Base-by-base conservation (phyloP, 148 eudicot genomes). In the Hydrangea macrophylla region DNA sequence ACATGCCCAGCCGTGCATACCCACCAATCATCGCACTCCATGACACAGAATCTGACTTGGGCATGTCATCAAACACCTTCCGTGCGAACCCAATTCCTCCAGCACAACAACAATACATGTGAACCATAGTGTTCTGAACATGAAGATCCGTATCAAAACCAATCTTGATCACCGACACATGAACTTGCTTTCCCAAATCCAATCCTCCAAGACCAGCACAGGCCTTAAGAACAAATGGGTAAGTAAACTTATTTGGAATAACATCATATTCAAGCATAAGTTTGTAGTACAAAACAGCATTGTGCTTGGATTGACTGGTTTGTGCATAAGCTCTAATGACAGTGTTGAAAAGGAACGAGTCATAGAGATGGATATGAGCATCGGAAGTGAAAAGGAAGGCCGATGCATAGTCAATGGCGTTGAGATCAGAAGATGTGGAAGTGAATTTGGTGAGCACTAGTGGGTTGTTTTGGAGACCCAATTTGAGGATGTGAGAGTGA, bases 11-110 rank as follows among this genome's bases (percentile, higher is more conserved):
- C 64, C 83, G 79, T 33, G 78, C 78, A 60, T 75, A 83, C 68
- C 80, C 89, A 40, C 89, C 85, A 61, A 90, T 83, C 86, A 88
- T 68, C 50, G 79, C 84, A 51, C 86, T 85, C 90, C 86, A 81
- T 0, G 79, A 64, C 13, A 88, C 85, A 0, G 82, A 67, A 71
- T 75, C 83, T 15, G 54, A 26, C n/a, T 78, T 60, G 30, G 81
- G 57, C 92, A 86, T 86, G 84, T 81, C 83, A 75, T 86, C 94
- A 7, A 88, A 88, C 86, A 86, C 55, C 72, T 65, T 74, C 24
- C 81, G 75, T 0, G 78, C 97, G 68, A 60, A 58, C 71, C 37
- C 74, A 63, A 79, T 18, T 33, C 83, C 84, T 5, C 78, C 76
- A 23, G 35, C 65, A 56, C 89, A 73, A 35, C 89, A 62, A 1